Conservation (phyloP, 2,329 filamentous ascomycete species). For the Mycosphaerella sp. region DNA sequence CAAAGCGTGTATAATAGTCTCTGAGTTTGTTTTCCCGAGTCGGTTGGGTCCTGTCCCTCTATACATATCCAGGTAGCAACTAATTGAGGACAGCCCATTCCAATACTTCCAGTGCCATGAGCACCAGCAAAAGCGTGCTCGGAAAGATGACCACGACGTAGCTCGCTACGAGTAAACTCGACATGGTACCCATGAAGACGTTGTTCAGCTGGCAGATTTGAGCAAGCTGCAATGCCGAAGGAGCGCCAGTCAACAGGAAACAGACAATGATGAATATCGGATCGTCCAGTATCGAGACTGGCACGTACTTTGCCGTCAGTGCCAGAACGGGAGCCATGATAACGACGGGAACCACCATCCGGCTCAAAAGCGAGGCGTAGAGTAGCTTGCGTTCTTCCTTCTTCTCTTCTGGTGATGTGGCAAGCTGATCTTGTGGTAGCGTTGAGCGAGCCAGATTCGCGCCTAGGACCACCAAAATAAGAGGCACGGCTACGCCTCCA, state of each 20-base stretch:
- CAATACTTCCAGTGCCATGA: slow-evolving; percentile 85
- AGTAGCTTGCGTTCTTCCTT: slow-evolving; percentile 68
- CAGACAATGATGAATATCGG: slow-evolving; percentile 98
- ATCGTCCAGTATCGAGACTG: slow-evolving; percentile 89
- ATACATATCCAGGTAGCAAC: background rate
- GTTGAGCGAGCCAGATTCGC: slow-evolving; percentile 93
- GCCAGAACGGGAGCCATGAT: slow-evolving; percentile 91
- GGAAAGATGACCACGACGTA: slow-evolving; percentile 95
- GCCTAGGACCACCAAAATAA: slow-evolving; percentile 91
- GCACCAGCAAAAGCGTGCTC: slow-evolving; percentile 82
- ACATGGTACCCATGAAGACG: slow-evolving; percentile 93
- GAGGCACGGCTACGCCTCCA: slow-evolving; percentile 83
- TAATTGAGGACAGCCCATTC: slow-evolving; percentile 61
- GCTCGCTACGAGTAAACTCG: slow-evolving; percentile 86
- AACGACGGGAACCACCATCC: slow-evolving; percentile 86
- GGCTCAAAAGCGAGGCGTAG: slow-evolving; percentile 74
- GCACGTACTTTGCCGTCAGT: slow-evolving; percentile 79
- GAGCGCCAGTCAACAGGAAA: slow-evolving; percentile 90
- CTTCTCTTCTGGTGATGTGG: slow-evolving; percentile 63
- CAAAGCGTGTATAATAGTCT: background rate
- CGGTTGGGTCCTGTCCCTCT: background rate
- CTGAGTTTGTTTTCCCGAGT: background rate
- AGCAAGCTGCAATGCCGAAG: slow-evolving; percentile 85
- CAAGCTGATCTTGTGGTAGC: slow-evolving; percentile 59
- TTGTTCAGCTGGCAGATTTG: slow-evolving; percentile 99